Conservation (phyloP, 139 green algal species). For the Marvania coccoides region DNA sequence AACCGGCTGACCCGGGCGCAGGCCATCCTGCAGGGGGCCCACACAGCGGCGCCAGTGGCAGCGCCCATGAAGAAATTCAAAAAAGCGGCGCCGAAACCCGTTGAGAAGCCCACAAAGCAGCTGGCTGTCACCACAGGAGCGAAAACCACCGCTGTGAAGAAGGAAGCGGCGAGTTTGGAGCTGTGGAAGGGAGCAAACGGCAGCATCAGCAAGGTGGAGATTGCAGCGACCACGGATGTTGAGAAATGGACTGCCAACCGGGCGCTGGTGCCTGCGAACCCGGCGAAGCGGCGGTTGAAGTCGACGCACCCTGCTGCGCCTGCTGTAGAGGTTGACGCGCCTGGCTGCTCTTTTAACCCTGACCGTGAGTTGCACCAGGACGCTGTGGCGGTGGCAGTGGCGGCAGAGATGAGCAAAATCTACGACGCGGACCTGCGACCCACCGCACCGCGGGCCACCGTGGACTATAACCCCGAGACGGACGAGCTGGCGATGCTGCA, state of each 20-base stretch:
- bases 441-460: background rate
- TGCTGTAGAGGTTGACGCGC: conserved; percentile 58
- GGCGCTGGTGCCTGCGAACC: background rate
- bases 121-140: no score
- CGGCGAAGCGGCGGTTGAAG: background rate
- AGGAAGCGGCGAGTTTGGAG: no score
- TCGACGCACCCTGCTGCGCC: background rate
- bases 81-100: no score
- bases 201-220: no score
- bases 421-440: conserved; percentile 28
- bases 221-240: no score
- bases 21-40: conserved; percentile 17
- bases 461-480: conserved; percentile 21
- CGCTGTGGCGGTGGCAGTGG: conserved; percentile 67
- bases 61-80: no score
- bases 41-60: conserved; percentile 7
- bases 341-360: conserved; percentile 84
- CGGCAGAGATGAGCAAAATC: conserved; percentile 59
- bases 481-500: conserved; percentile 40
- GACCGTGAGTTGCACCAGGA: conserved; percentile 64
- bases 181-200: no score
- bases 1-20: conserved; percentile 13
- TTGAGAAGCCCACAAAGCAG: no score
- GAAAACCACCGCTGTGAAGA: no score
- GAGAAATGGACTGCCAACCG: no score